Evolutionary conservation across 2,329 filamentous ascomycete genomes (phyloP), one percentile per base, ranked within the genome.

Genomic region (Immersiporthe knoxdaviesiana): DNA sequence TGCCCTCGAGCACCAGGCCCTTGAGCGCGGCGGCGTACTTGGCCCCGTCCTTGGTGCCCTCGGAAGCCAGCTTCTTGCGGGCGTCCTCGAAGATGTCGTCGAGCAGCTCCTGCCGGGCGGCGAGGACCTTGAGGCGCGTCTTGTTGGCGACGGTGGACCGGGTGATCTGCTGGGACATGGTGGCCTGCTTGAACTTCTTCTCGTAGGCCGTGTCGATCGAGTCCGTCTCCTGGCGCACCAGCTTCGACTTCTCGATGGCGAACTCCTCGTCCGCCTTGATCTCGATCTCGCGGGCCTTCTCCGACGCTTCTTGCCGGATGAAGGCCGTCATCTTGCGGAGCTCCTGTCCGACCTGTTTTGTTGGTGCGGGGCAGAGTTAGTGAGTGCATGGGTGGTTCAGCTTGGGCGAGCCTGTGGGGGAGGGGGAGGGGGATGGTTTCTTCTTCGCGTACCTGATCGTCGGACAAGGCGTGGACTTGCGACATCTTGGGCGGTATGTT

Each of bases 311-410:
- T 84, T 98, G 96, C 82, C 94, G 93, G 90, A 99, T 99, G 89
- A 99, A 99, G 79, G 94, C 95, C 71, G 96, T 98, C 96, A 99
- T 99, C 89, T 99, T 99, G 87, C 93, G 94, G 83, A 99, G 92
- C 90, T 99, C 96, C 84, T 93, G 91, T 84, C 92, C 91, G 87
- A 99, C 96, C 94, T 98, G 80, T 41, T 41, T 59, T 66, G 73
- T 94, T 98, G 80, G 37, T 59, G 67, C 4, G 35, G 73, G 70
- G 71, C 35, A n/a, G 11, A 10, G 11, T 7, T 37, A 47, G 44
- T 47, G 18, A 47, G 50, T 18, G 54, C 66, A 63, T 68, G 44
- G 44, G 63, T n/a, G n/a, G n/a, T n/a, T 70, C 62, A 68, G 69
- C 41, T 18, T n/a, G n/a, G n/a, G n/a, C n/a, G n/a, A n/a, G n/a